Evolutionary conservation across 257 asterid genomes (phyloP).

Genomic region (Solanum habrochaites): DNA sequence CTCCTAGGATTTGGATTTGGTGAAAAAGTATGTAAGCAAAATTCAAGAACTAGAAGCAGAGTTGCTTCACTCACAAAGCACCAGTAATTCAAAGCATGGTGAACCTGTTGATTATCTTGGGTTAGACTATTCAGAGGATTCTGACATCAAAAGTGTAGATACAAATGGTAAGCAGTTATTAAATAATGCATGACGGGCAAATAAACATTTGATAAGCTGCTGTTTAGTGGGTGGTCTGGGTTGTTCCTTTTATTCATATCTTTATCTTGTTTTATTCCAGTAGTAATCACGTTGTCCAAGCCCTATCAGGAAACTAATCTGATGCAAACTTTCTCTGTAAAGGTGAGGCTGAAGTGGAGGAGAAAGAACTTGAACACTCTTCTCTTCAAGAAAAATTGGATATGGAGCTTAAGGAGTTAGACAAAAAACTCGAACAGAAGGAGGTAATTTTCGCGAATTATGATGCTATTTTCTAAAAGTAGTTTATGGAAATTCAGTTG

Average conservation of each 20-base stretch:
- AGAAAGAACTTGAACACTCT: constrained; percentile 82
- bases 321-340: constrained; percentile 1
- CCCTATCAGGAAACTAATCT: neutral
- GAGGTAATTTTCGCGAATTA: constrained; percentile 38
- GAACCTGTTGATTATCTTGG: constrained; percentile 32
- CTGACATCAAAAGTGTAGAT: constrained; percentile 37
- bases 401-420: constrained; percentile 79
- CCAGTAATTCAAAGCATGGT: constrained; percentile 24
- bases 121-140: constrained; percentile 37
- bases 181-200: neutral
- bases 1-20: constrained; percentile 52
- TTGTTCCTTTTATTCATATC: neutral
- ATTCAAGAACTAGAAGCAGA: constrained; percentile 80
- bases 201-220: neutral
- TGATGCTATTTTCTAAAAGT: neutral
- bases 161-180: constrained; percentile 38
- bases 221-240: neutral
- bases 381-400: constrained; percentile 87
- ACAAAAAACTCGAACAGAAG: constrained; percentile 77
- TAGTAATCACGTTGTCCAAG: neutral
- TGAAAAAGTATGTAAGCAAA: constrained; percentile 57
- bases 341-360: constrained; percentile 69
- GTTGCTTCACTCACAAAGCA: constrained; percentile 30
- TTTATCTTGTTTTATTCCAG: neutral
- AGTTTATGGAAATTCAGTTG: neutral